A percentile compares a stretch with the other conserved stretches of the same genome.
phyloP scores from a whole-genome alignment of 805 yeast genomes.

The Starmerella apis region DNA sequence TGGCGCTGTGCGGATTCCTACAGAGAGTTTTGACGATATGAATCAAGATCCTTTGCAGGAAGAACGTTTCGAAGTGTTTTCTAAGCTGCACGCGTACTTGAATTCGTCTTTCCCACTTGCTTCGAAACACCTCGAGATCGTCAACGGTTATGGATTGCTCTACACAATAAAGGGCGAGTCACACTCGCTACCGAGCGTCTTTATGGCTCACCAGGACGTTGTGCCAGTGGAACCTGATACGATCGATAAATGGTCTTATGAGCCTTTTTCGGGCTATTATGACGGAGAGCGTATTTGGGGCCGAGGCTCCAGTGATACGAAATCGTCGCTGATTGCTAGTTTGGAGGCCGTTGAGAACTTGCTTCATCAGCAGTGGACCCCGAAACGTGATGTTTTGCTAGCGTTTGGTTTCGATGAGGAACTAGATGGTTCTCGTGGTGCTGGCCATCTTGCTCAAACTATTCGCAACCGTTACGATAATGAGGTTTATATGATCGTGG shows the following conservation, averaged over 20 bases:
- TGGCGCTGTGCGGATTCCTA: constrained; percentile 54
- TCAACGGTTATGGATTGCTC: constrained; percentile 55
- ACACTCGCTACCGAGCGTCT: constrained; percentile 46
- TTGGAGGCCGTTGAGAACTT: constrained; percentile 56
- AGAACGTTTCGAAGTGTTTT: constrained; percentile 41
- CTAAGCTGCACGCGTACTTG: constrained; percentile 45
- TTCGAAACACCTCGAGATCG: constrained; percentile 39
- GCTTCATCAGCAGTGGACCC: constrained; percentile 42
- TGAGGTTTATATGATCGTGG: constrained; percentile 54
- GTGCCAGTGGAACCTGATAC: constrained; percentile 62
- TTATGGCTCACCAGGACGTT: constrained; percentile 72
- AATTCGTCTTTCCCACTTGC: constrained; percentile 46
- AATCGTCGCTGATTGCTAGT: constrained; percentile 54
- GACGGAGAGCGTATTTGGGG: constrained; percentile 65
- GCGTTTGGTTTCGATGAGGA: constrained; percentile 80
- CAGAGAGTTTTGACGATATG: constrained; percentile 51
- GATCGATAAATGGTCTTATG: constrained; percentile 48
- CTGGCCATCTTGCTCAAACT: constrained; percentile 40
- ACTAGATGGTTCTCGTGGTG: constrained; percentile 54
- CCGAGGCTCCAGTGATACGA: constrained; percentile 69
- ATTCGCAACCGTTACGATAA: constrained; percentile 52
- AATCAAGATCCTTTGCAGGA: constrained; percentile 40
- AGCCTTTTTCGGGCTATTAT: constrained; percentile 56
- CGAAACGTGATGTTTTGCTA: constrained; percentile 52
- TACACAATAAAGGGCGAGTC: constrained; percentile 53